phyloP scores from a whole-genome alignment of 225 moss, liverwort and hornwort species.

The Marchantia polymorpha region DNA sequence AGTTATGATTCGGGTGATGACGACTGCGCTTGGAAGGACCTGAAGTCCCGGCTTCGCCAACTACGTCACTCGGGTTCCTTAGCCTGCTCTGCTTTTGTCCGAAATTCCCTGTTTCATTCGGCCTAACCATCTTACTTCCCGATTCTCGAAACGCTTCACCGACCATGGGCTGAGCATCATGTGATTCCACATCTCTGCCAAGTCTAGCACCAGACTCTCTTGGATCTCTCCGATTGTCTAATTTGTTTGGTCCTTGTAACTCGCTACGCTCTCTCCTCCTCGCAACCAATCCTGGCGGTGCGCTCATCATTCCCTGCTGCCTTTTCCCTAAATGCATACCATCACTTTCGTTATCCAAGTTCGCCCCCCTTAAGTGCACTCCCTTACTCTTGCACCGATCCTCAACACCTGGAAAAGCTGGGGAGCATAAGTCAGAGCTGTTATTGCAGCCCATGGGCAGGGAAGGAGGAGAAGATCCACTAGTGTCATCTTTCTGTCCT shows the following conservation, averaged over 20 bases:
- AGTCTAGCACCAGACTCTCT: slow-evolving; percentile 9
- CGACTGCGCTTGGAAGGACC: slow-evolving; percentile 36
- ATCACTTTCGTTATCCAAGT: slow-evolving; percentile 18
- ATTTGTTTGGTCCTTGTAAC: neutral
- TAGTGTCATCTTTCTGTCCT: slow-evolving; percentile 35
- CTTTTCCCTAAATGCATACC: slow-evolving; percentile 15
- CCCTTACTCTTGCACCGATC: slow-evolving; percentile 21
- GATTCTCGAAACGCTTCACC: slow-evolving; percentile 1
- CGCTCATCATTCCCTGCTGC: slow-evolving; percentile 9
- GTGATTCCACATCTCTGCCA: slow-evolving; percentile 15
- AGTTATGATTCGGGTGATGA: slow-evolving; percentile 8
- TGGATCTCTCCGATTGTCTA: neutral
- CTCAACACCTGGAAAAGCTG: slow-evolving; percentile 23
- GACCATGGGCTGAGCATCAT: slow-evolving; percentile 11
- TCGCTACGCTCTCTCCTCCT: slow-evolving; percentile 15
- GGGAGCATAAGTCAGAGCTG: slow-evolving; percentile 25
- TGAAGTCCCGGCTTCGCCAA: slow-evolving; percentile 29
- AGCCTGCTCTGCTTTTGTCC: slow-evolving; percentile 26
- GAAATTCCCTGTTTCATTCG: slow-evolving; percentile 5
- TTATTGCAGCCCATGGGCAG: slow-evolving; percentile 28
- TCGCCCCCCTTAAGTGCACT: slow-evolving; percentile 14
- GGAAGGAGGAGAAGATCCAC: slow-evolving; percentile 40
- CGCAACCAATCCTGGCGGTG: neutral
- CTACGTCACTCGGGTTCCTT: slow-evolving; percentile 24
- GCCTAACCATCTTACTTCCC: slow-evolving; percentile 14